phyloP scores from a whole-genome alignment of 768 basidiomycete species.

The Auricularia auricula-judae region DNA sequence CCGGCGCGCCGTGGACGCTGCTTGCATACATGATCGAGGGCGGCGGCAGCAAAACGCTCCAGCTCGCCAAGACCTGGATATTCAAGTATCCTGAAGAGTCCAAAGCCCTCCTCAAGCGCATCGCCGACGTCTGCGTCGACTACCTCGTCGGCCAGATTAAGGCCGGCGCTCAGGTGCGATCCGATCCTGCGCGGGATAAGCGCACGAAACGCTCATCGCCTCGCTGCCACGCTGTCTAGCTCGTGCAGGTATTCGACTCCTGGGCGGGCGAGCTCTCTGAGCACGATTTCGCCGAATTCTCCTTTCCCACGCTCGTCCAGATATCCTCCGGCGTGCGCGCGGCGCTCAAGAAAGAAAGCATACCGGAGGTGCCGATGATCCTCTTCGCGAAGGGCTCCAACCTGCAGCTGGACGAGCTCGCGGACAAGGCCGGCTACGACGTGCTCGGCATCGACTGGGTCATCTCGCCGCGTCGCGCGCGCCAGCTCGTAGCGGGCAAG shows the following conservation, averaged over 20 bases:
- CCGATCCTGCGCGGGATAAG: background rate
- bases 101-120: constrained; percentile 59
- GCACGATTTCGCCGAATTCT: constrained; percentile 74
- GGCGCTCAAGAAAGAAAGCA: constrained; percentile 39
- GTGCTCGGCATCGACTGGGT: constrained; percentile 90
- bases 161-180: constrained; percentile 86
- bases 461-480: constrained; percentile 64
- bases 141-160: constrained; percentile 86
- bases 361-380: constrained; percentile 67
- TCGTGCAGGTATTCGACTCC: constrained; percentile 95
- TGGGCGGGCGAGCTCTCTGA: constrained; percentile 90
- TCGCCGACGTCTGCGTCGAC: constrained; percentile 85
- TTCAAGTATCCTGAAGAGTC: constrained; percentile 84
- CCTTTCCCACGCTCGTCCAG: constrained; percentile 64
- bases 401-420: constrained; percentile 47
- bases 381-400: constrained; percentile 95
- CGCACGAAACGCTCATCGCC: background rate
- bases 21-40: constrained; percentile 99
- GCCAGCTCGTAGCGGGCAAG: constrained; percentile 44
- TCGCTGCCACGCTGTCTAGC: constrained; percentile 32
- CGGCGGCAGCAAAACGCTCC: constrained; percentile 80
- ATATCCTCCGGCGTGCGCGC: constrained; percentile 61
- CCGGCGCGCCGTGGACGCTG: constrained; percentile 95
- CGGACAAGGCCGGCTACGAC: constrained; percentile 65
- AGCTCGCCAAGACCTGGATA: constrained; percentile 89